phyloP scores from a whole-genome alignment of 345 rosid genomes.

The Murraya paniculata region DNA sequence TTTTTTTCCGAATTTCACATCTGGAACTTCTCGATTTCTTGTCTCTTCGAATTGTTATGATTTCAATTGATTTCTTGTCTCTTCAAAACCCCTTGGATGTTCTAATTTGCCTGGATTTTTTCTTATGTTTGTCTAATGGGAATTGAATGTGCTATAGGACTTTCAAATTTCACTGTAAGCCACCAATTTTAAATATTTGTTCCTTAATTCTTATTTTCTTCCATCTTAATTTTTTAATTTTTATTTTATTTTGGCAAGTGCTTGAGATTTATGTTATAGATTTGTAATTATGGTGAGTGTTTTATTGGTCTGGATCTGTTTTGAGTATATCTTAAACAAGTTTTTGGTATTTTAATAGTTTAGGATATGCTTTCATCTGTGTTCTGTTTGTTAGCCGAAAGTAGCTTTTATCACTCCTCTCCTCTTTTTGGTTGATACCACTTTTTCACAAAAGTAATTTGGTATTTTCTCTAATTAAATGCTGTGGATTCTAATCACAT shows the following conservation, averaged over 20 bases:
- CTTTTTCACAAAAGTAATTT: constrained; percentile 24
- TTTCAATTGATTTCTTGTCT: too few species aligned
- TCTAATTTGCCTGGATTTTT: too few species aligned
- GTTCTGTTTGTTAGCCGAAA: constrained; percentile 30
- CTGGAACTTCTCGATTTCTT: too few species aligned
- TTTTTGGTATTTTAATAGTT: constrained; percentile 19
- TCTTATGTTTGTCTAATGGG: too few species aligned
- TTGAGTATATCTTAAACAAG: constrained; percentile 26
- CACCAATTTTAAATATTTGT: background rate
- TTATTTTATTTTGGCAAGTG: background rate
- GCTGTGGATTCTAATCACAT: constrained; percentile 11
- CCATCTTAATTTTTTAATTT: background rate
- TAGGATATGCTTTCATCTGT: constrained; percentile 16
- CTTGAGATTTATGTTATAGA: constrained; percentile 5
- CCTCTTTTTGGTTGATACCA: constrained; percentile 31
- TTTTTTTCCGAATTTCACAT: too few species aligned
- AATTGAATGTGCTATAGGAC: too few species aligned
- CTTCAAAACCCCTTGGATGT: too few species aligned
- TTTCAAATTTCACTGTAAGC: too few species aligned
- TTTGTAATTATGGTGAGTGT: background rate
- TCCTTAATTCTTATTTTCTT: background rate
- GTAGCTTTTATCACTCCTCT: constrained; percentile 36
- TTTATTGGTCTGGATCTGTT: constrained; percentile 28
- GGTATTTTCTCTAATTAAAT: constrained; percentile 19
- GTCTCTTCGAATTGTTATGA: too few species aligned